Conservation (phyloP, 2,329 filamentous ascomycete species). For the Phialocephala sp. region DNA sequence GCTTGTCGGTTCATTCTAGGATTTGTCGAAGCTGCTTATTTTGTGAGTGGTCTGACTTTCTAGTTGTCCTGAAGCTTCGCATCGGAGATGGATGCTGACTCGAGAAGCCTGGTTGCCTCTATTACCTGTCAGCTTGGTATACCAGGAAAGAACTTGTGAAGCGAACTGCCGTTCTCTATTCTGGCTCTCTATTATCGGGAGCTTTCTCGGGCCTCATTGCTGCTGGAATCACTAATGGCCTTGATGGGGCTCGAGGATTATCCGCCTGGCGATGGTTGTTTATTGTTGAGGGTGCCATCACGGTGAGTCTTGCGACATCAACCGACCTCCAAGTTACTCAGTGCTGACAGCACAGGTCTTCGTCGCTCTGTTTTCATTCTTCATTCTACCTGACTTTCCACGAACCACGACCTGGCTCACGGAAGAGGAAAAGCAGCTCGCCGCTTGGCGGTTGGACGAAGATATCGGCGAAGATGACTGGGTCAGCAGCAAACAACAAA, state of each 20-base stretch:
- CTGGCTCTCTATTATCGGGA: slow-evolving; percentile 71
- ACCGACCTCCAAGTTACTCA: neutral
- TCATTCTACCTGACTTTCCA: slow-evolving; percentile 72
- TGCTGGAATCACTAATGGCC: slow-evolving; percentile 67
- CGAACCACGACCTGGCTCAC: slow-evolving; percentile 61
- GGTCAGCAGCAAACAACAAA: slow-evolving; percentile 60
- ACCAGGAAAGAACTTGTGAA: slow-evolving; percentile 70
- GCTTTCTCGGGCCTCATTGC: slow-evolving; percentile 73
- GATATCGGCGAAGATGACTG: slow-evolving; percentile 70
- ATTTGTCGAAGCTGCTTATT: slow-evolving; percentile 61
- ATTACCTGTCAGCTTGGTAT: slow-evolving; percentile 71
- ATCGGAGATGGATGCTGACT: slow-evolving; percentile 7
- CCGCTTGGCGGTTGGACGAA: slow-evolving; percentile 65
- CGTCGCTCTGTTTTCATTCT: slow-evolving; percentile 61
- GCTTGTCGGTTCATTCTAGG: slow-evolving; percentile 56
- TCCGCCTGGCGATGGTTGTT: slow-evolving; percentile 71
- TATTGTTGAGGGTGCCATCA: slow-evolving; percentile 74
- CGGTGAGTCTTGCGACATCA: slow-evolving; percentile 47
- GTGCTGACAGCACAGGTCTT: slow-evolving; percentile 30
- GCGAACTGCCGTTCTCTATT: slow-evolving; percentile 70
- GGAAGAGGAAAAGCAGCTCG: slow-evolving; percentile 60
- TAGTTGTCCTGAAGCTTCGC: neutral
- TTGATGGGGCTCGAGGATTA: slow-evolving; percentile 63
- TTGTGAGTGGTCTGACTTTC: slow-evolving; percentile 44
- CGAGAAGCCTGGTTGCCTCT: slow-evolving; percentile 60